Evolutionary conservation across 2,329 filamentous ascomycete species (phyloP).

Genomic region (Cladosporium sphaerospermum): DNA sequence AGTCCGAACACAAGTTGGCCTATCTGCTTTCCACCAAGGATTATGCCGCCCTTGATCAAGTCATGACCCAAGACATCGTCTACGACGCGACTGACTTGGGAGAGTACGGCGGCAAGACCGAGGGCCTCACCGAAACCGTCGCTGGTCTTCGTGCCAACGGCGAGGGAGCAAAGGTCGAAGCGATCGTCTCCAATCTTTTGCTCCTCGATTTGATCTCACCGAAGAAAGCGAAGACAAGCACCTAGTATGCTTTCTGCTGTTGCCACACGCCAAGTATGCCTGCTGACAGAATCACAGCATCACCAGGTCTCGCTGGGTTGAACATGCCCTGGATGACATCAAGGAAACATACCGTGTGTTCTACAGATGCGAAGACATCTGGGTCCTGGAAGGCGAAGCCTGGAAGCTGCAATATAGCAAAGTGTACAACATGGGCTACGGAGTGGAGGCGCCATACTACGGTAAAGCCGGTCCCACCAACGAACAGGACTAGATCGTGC

Average conservation of each 20-base stretch:
- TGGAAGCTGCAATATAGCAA: conserved; percentile 18
- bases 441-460: conserved; percentile 14
- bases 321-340: conserved; percentile 11
- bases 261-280: not conserved
- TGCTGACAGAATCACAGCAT: conserved; percentile 9
- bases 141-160: conserved; percentile 5
- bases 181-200: conserved; percentile 14
- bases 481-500: not conserved
- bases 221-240: conserved; percentile 13
- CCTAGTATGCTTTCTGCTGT: conserved; percentile 8
- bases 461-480: not conserved
- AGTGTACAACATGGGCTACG: conserved; percentile 14
- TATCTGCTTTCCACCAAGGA: conserved; percentile 15
- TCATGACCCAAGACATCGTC: conserved; percentile 13
- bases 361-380: conserved; percentile 17
- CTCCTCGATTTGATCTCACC: conserved; percentile 11
- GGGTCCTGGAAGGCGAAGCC: conserved; percentile 12
- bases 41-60: conserved; percentile 12
- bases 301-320: conserved; percentile 14
- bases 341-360: conserved; percentile 15
- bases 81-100: conserved; percentile 13
- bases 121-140: conserved; percentile 10
- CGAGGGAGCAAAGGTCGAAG: conserved; percentile 10
- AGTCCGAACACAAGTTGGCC: conserved; percentile 15
- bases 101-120: conserved; percentile 12